phyloP scores from a whole-genome alignment of 306 rosid genomes.

The Prinsepia uniflora region DNA sequence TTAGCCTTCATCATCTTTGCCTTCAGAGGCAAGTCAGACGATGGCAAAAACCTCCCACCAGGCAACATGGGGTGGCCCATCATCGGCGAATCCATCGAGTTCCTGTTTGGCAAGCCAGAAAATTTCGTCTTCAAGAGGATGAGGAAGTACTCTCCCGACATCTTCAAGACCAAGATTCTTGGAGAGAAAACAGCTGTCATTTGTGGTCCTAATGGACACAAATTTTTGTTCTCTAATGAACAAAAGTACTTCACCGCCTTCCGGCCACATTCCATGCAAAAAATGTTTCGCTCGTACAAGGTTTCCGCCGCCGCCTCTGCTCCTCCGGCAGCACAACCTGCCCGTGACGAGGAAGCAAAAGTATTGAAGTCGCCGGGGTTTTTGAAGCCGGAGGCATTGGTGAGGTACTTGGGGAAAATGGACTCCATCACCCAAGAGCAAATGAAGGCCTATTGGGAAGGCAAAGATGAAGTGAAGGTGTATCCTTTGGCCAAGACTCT shows the following conservation, averaged over 20 bases:
- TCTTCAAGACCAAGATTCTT: slow-evolving; percentile 52
- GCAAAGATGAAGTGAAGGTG: slow-evolving; percentile 33
- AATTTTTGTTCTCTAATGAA: slow-evolving; percentile 50
- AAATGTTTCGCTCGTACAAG: slow-evolving; percentile 31
- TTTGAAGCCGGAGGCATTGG: slow-evolving; percentile 57
- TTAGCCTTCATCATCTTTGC: slow-evolving; percentile 11
- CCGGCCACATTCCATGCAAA: slow-evolving; percentile 35
- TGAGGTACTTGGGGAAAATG: slow-evolving; percentile 47
- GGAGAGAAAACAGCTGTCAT: slow-evolving; percentile 59
- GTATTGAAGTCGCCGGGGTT: slow-evolving; percentile 39
- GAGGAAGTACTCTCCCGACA: slow-evolving; percentile 43
- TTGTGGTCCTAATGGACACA: slow-evolving; percentile 55
- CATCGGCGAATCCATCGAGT: slow-evolving; percentile 46
- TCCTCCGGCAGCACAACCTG: slow-evolving; percentile 1
- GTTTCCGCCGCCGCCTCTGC: slow-evolving; percentile 8
- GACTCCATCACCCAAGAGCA: slow-evolving; percentile 46
- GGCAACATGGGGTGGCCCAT: slow-evolving; percentile 67
- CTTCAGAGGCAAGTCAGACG: slow-evolving; percentile 10
- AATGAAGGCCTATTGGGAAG: slow-evolving; percentile 48
- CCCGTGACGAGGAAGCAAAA: slow-evolving; percentile 27
- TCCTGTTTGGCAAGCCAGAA: slow-evolving; percentile 43
- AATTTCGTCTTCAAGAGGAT: slow-evolving; percentile 37
- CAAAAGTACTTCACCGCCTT: slow-evolving; percentile 49
- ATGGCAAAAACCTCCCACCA: slow-evolving; percentile 44
- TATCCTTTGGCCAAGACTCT: slow-evolving; percentile 43